These are phyloP conservation scores for Spathaspora passalidarum DNA, from an alignment of 805 yeast genomes.

Conservation along the genomic window DNA sequence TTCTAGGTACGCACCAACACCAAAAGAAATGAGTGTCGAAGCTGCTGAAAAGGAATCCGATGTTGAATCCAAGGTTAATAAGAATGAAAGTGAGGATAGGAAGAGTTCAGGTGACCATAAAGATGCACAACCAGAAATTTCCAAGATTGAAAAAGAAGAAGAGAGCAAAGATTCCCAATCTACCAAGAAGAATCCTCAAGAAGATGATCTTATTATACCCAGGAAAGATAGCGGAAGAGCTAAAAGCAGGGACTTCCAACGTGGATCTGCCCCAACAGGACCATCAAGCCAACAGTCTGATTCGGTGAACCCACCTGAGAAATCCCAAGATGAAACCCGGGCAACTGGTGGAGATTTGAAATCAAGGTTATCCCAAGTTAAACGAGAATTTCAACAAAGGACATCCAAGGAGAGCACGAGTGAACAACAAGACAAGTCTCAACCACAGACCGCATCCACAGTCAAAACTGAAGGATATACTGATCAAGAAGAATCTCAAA, in stretches of 20 bases:
- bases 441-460: constrained; percentile 4
- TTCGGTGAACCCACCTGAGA: background rate
- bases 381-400: constrained; percentile 16
- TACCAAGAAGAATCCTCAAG: background rate
- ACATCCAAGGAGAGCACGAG: constrained; percentile 2
- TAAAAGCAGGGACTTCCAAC: constrained; percentile 1
- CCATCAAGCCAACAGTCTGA: background rate
- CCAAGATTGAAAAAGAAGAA: constrained; percentile 4
- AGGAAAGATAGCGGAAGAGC: background rate
- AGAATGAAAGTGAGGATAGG: constrained; percentile 1
- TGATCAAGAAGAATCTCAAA: background rate
- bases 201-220: background rate
- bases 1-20: constrained; percentile 17
- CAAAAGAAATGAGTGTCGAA: constrained; percentile 5
- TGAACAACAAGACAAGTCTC: constrained; percentile 2
- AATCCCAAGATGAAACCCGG: background rate
- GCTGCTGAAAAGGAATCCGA: background rate
- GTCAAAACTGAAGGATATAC: background rate
- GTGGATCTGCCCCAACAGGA: background rate
- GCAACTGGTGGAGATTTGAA: constrained; percentile 13
- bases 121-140: constrained; percentile 3
- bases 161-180: background rate
- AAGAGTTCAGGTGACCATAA: constrained; percentile 9
- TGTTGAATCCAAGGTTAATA: constrained; percentile 3
- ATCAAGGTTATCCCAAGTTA: constrained; percentile 20